These are phyloP conservation scores for Plasmodium blacklocki DNA, from an alignment of 169 alveolate genomes.

Conservation along the genomic window DNA sequence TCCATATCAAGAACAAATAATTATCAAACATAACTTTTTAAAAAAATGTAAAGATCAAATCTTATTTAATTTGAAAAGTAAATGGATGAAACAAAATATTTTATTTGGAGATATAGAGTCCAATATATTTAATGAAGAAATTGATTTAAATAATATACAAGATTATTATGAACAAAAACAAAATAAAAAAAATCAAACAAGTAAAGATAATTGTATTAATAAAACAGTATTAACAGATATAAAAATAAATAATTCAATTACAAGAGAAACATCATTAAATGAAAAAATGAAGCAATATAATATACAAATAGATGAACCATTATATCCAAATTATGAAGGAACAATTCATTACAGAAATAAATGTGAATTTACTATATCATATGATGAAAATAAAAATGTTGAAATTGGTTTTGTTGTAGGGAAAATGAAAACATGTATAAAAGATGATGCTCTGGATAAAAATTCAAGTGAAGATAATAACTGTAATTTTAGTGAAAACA, in stretches of 20 bases:
- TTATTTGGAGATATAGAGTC: conserved; percentile 45
- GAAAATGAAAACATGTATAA: conserved; percentile 41
- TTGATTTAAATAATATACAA: background rate
- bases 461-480: conserved; percentile 33
- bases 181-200: conserved; percentile 26
- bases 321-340: conserved; percentile 40
- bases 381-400: conserved; percentile 70
- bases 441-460: conserved; percentile 20
- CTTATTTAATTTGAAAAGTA: conserved; percentile 45
- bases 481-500: conserved; percentile 75
- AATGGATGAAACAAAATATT: conserved; percentile 47
- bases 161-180: background rate
- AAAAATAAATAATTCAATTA: background rate
- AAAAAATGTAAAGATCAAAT: conserved; percentile 69
- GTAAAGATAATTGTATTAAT: conserved; percentile 37
- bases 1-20: conserved; percentile 60
- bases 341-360: conserved; percentile 55
- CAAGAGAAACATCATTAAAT: conserved; percentile 34
- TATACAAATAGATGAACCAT: conserved; percentile 46
- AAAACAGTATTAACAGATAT: conserved; percentile 29
- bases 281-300: conserved; percentile 50
- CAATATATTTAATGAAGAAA: conserved; percentile 8
- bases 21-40: conserved; percentile 61
- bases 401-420: conserved; percentile 77
- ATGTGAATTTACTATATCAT: conserved; percentile 73